These are phyloP conservation scores for Marchantia polymorpha DNA, from an alignment of 225 moss, liverwort and hornwort genomes.

Conservation along the genomic window DNA sequence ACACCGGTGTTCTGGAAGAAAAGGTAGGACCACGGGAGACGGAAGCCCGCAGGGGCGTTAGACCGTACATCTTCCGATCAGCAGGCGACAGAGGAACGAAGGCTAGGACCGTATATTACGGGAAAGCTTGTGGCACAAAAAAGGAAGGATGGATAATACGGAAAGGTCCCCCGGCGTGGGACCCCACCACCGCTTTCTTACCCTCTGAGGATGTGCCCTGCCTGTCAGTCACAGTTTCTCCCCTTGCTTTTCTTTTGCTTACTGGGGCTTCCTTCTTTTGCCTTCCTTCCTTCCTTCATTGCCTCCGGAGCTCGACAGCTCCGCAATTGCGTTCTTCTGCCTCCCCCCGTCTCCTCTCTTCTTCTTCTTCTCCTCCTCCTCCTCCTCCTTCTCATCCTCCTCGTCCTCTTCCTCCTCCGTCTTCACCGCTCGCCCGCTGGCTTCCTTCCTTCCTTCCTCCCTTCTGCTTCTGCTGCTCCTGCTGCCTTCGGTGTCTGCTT, in stretches of 20 bases:
- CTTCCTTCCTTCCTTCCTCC: too few relatives aligned
- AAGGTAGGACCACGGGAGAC: neutral
- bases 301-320: too few relatives aligned
- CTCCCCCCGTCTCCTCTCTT: neutral
- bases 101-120: neutral
- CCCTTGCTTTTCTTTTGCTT: neutral
- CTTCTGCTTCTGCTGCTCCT: too few relatives aligned
- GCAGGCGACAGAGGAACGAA: neutral
- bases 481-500: too few relatives aligned
- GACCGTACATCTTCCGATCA: too few relatives aligned
- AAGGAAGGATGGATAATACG: slow-evolving; percentile 1
- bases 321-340: neutral
- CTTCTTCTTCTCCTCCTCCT: neutral
- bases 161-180: neutral
- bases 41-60: neutral
- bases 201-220: neutral
- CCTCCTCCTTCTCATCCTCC: too few relatives aligned
- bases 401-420: neutral
- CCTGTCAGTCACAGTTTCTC: slow-evolving; percentile 10
- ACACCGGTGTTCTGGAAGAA: neutral
- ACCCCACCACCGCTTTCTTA: neutral
- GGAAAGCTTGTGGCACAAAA: neutral
- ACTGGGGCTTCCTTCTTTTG: neutral
- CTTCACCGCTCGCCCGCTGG: too few relatives aligned
- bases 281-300: neutral